Conservation (phyloP, 208 protist species). For the Crithidia brevicula region DNA sequence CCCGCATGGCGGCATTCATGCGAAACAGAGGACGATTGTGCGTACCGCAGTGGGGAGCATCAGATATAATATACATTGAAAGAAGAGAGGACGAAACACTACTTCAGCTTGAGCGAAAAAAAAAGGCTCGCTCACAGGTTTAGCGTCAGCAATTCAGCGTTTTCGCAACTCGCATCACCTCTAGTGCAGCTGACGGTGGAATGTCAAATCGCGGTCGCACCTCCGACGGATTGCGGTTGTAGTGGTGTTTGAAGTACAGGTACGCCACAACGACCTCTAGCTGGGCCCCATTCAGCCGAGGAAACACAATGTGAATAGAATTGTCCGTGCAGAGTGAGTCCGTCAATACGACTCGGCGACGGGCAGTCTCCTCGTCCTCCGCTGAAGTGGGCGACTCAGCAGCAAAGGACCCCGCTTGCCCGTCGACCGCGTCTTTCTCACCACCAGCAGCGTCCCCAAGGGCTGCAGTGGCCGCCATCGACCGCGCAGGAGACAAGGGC, state of each 20-base stretch:
- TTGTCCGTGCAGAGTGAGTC: conserved; percentile 50
- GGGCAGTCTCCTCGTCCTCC: neutral
- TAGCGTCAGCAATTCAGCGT: conserved; percentile 63
- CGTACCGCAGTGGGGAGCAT: too few species aligned
- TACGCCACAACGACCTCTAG: conserved; percentile 80
- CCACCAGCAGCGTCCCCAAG: neutral
- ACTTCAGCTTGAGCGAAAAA: too few species aligned
- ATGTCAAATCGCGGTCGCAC: conserved; percentile 67
- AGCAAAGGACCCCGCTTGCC: neutral
- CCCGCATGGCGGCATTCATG: too few species aligned
- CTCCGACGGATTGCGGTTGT: conserved; percentile 57
- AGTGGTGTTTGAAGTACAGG: conserved; percentile 86
- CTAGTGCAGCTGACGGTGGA: conserved; percentile 55
- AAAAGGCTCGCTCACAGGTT: too few species aligned
- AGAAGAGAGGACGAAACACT: neutral
- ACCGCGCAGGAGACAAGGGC: neutral
- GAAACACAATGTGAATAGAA: conserved; percentile 59
- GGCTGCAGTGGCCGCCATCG: too few species aligned
- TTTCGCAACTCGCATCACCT: conserved; percentile 77
- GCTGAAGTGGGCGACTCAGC: neutral
- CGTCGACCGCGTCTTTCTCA: neutral
- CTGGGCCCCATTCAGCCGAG: conserved; percentile 35
- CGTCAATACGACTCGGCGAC: conserved; percentile 20
- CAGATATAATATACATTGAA: too few species aligned
- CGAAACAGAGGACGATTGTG: too few species aligned